Conservation (phyloP, 2,329 filamentous ascomycete species). For the Cercospora janseana region DNA sequence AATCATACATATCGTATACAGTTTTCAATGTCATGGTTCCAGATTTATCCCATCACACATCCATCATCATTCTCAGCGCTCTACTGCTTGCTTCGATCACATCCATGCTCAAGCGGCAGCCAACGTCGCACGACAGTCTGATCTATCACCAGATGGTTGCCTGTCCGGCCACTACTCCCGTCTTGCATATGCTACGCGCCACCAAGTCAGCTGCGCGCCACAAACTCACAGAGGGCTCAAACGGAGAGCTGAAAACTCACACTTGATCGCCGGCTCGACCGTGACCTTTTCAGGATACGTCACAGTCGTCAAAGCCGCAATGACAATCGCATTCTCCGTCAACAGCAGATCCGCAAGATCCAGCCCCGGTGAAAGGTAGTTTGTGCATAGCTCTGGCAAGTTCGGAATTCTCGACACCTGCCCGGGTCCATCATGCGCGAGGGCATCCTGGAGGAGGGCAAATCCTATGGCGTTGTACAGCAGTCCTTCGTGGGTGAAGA, state of each 20-base stretch:
- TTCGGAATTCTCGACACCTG: conserved; percentile 41
- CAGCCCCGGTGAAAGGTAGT: conserved; percentile 41
- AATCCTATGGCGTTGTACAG: conserved; percentile 52
- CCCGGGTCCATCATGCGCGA: conserved; percentile 50
- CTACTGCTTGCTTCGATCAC: too few relatives aligned
- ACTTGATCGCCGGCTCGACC: conserved; percentile 44
- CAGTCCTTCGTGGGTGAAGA: conserved; percentile 53
- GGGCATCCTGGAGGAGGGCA: conserved; percentile 49
- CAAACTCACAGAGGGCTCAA: too few relatives aligned
- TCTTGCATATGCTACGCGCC: too few relatives aligned
- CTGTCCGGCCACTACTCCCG: too few relatives aligned
- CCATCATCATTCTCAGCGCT: too few relatives aligned
- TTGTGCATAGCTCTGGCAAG: conserved; percentile 42
- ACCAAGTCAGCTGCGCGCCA: too few relatives aligned
- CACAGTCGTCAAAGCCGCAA: conserved; percentile 41
- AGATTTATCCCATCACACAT: too few relatives aligned
- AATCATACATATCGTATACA: too few relatives aligned
- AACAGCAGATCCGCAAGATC: conserved; percentile 48
- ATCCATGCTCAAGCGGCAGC: too few relatives aligned
- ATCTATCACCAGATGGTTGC: too few relatives aligned
- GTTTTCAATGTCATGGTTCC: too few relatives aligned
- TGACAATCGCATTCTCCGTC: conserved; percentile 45
- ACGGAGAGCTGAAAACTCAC: conserved; percentile 18
- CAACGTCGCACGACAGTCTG: too few relatives aligned
- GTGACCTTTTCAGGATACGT: conserved; percentile 38